Base-by-base conservation (phyloP, 148 eudicot genomes). In the Euryodendron excelsum region DNA sequence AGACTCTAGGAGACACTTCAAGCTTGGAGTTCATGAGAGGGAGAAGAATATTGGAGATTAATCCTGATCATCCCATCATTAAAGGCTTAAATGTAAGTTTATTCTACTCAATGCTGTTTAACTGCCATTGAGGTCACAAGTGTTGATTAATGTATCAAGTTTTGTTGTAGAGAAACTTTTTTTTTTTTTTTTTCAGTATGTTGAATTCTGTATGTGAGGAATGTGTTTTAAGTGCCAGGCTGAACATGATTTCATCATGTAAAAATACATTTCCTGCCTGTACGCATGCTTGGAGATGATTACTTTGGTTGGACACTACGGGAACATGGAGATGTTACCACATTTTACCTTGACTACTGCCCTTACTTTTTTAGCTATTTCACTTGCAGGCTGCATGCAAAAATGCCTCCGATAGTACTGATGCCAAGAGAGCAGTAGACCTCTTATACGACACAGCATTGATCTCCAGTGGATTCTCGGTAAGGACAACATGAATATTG, bases 11-110 rank as follows among this genome's bases (percentile, higher is more conserved):
- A 65, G 99, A 96, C 86, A 88, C 93, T 59, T 79, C 97, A 71
- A 96, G 90, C 82, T 78, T 96, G 84, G 99, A 96, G 84, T 96
- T 96, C 86, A 96, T 96, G 99, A 90, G 96, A 80, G 99, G 99
- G 30, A 85, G 99, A 77, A 93, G 98, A 81, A 93, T 96, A 75
- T 60, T 96, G 84, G 99, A 96, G 87, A 83, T 96, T 77, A 96
- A 93, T 79, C 95, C 99, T 56, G 98, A 93, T 80, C 99, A 96
- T 82, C 98, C 99, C 41, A 92, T 96, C 72, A 83, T 96, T 62
- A 96, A 96, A 79, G 99, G 93, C 83, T 87, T 96, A 18, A 88
- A 88, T 56, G 98, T 96, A 86, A 85, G 91, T 23, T 61, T 69
- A 27, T 70, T 23, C 36, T 56, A 31, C 37, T 55, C 28, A 37